Conservation (phyloP, 202 grass and related monocot genomes). For the Setaria viridis region DNA sequence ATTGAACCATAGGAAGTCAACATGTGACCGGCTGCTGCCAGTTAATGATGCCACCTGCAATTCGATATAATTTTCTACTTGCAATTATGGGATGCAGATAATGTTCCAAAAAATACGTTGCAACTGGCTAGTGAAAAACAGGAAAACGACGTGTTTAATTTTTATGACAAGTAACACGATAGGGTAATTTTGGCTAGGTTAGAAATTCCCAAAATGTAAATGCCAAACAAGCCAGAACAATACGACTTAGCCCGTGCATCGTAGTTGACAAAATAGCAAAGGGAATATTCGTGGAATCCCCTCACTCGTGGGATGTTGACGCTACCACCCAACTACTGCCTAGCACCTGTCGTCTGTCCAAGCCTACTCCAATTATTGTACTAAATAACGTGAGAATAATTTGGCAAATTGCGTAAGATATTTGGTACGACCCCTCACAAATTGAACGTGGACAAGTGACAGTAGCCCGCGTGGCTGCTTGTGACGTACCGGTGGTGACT, state of each 20-base stretch:
- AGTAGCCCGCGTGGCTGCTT: background rate
- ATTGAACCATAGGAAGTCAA: background rate
- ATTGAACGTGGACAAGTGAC: background rate
- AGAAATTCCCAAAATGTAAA: background rate
- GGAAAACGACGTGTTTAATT: background rate
- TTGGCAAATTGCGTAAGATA: no score
- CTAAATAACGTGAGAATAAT: background rate
- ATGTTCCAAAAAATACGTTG: background rate
- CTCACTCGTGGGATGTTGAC: background rate
- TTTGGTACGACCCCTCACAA: background rate
- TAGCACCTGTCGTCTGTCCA: background rate
- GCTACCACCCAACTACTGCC: background rate
- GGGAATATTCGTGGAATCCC: constrained; percentile 5
- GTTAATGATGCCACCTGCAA: background rate
- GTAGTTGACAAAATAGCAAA: background rate
- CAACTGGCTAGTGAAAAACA: background rate
- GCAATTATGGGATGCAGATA: background rate
- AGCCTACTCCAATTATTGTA: constrained; percentile 37
- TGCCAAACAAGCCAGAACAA: background rate
- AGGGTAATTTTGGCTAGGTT: background rate
- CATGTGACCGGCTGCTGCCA: background rate
- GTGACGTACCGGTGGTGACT: background rate
- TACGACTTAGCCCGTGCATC: background rate
- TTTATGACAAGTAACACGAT: background rate
- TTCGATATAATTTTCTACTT: background rate